phyloP scores from a whole-genome alignment of 2,329 filamentous ascomycete species.

The Paecilomyces formosus region DNA sequence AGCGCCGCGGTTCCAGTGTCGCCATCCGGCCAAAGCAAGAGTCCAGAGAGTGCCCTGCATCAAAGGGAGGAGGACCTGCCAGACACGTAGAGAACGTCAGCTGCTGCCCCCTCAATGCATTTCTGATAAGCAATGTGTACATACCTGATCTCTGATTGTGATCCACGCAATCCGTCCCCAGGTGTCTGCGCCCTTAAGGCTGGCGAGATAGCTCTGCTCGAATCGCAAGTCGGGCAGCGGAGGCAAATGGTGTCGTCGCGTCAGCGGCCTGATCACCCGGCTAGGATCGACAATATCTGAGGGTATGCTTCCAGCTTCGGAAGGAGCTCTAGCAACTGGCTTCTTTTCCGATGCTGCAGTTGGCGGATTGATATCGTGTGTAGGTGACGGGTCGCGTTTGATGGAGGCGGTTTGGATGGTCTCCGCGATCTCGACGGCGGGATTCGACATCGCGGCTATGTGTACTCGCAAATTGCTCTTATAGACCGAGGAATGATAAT shows the following conservation, averaged over 20 bases:
- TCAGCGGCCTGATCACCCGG: slow-evolving; percentile 25
- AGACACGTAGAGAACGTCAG: slow-evolving; percentile 1
- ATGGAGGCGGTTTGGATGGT: slow-evolving; percentile 76
- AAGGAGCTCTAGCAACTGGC: slow-evolving; percentile 45
- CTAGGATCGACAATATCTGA: slow-evolving; percentile 40
- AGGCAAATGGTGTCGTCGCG: slow-evolving; percentile 52
- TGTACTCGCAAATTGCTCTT: not conserved
- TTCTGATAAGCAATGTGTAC: not conserved
- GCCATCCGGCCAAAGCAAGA: slow-evolving; percentile 76
- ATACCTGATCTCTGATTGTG: slow-evolving; percentile 80
- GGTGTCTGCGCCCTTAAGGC: slow-evolving; percentile 70
- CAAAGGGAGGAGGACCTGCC: slow-evolving; percentile 73
- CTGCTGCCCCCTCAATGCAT: not conserved
- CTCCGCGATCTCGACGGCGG: slow-evolving; percentile 63
- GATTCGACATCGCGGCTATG: slow-evolving; percentile 4
- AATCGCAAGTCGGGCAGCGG: slow-evolving; percentile 77
- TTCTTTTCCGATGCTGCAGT: slow-evolving; percentile 63
- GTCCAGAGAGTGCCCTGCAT: slow-evolving; percentile 87
- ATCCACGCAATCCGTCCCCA: slow-evolving; percentile 77
- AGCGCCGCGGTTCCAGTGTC: slow-evolving; percentile 75
- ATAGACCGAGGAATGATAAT: not conserved
- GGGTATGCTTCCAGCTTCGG: slow-evolving; percentile 37
- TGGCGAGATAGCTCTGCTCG: slow-evolving; percentile 95
- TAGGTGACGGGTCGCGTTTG: slow-evolving; percentile 61
- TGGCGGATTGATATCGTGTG: slow-evolving; percentile 72